Base-by-base conservation (phyloP, 257 asterid genomes). In the Rehmannia glutinosa region DNA sequence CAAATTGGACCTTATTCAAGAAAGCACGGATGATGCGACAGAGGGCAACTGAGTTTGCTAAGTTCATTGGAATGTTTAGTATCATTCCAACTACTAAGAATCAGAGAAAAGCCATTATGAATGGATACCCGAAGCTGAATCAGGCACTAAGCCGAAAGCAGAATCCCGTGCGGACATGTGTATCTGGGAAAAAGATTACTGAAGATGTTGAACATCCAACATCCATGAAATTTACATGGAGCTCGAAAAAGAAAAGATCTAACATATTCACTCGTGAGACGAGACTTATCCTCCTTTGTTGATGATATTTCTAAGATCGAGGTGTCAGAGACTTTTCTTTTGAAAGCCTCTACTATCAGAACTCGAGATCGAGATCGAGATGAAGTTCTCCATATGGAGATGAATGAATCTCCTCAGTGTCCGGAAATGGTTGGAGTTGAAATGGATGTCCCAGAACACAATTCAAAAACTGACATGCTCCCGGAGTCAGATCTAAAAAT, bases 201-300 rank as follows among this genome's bases (percentile, higher is more conserved):
- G 38, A 53, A 30, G 64, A 59, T 13, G 39, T n/a, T n/a, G n/a
- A n/a, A n/a, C n/a, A n/a, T n/a, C n/a, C n/a, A n/a, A n/a, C n/a
- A n/a, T n/a, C n/a, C n/a, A n/a, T n/a, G n/a, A n/a, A 46, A 17
- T 66, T 71, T 36, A 24, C 30, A 24, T 32, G 46, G 72, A 58
- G 69, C 19, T 35, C 35, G 7, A 42, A n/a, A 12, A 73, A 68
- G 67, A 68, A 56, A 67, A 73, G 79, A 69, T 73, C 70, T 21
- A 77, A 45, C 52, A 33, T 10, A 52, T 32, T n/a, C 24, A 15
- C 53, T 39, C 16, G 36, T 8, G n/a, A 60, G 43, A 16, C 11
- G 12, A 6, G 36, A 70, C 13, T 16, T 60, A 6, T 47, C 60
- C 5, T 42, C 17, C 35, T 68, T 57, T 1, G 13, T 13, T 20